Evolutionary conservation across 2,329 filamentous ascomycete species (phyloP).

Genomic region (Emericellopsis cladophorae): DNA sequence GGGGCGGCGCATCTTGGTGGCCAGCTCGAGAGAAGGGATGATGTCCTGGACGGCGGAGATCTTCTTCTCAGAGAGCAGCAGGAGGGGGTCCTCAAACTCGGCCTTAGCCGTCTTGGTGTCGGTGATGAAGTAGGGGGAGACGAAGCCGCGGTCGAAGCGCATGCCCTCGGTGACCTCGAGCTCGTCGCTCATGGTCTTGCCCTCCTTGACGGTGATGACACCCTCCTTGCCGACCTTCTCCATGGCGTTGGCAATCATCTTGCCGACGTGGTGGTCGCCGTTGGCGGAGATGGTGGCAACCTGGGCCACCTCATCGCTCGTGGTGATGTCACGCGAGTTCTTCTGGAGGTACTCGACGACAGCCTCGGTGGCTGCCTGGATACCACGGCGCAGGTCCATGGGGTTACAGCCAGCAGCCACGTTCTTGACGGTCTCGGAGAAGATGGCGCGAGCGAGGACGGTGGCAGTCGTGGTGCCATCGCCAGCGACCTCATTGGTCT

Average conservation of each 20-base stretch:
- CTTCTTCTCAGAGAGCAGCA: conserved; percentile 99
- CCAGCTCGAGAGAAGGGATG: conserved; percentile 93
- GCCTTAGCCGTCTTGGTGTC: conserved; percentile 98
- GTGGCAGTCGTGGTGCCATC: conserved; percentile 98
- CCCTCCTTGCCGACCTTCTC: conserved; percentile 99
- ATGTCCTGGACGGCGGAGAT: conserved; percentile 99
- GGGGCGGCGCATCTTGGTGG: conserved; percentile 86
- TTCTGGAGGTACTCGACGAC: conserved; percentile 89
- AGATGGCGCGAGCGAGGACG: conserved; percentile 92
- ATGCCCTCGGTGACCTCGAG: conserved; percentile 99
- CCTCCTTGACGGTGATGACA: conserved; percentile 99
- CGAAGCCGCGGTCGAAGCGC: conserved; percentile 98
- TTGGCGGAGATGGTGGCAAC: conserved; percentile 98
- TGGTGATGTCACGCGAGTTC: conserved; percentile 98
- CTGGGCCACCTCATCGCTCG: conserved; percentile 91
- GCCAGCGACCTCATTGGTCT: conserved; percentile 98
- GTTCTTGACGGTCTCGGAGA: conserved; percentile 99
- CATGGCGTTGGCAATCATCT: conserved; percentile 96
- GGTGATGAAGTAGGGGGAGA: conserved; percentile 99
- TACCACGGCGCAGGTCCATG: conserved; percentile 95
- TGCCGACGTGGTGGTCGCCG: conserved; percentile 87
- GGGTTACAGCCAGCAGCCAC: conserved; percentile 98
- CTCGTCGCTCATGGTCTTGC: conserved; percentile 96
- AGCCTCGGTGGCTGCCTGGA: conserved; percentile 88
- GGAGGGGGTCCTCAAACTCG: conserved; percentile 98